Base-by-base conservation (phyloP, 2,329 filamentous ascomycete genomes). In the Colletotrichum melonis region DNA sequence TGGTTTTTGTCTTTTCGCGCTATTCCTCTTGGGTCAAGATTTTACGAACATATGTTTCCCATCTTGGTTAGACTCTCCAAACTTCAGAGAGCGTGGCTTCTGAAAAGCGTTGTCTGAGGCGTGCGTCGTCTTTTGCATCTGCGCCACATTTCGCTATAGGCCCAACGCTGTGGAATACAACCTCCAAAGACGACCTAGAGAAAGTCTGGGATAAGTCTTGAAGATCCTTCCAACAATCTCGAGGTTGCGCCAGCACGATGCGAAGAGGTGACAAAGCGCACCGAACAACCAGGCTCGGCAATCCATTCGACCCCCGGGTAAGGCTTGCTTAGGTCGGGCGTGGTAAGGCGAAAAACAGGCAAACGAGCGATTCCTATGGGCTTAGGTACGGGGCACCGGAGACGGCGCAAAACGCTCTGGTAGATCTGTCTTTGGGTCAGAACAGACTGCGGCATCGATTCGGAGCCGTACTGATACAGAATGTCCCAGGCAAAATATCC, bases 221-320 rank as follows among this genome's bases (percentile, higher is more conserved):
- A 63, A 46, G 14, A 28, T 46, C 16, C 22, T 62, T 28, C 30
- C 30, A 56, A 28, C 62, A 49, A 28, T 30, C 30, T n/a, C 42
- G 4, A 49, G 19, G 19, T 49, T 49, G 19, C 30, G 8, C 24
- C 38, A 14, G 2, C 11, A 19, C 58, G 4, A 62, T 26, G 35
- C 22, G 5, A 56, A 56, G 49, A 22, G 49, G 42, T 52, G 28
- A 65, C 14, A 49, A 26, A 65, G 16, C 14, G 46, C 26, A 56
- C 19, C 38, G n/a, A 35, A 30, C 5, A 38, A 32, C 55, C 32
- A 46, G 35, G 46, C 63, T 67, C 63, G 60, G 46, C 42, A 62
- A 56, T 26, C 63, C 60, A 62, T 63, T 63, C 30, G 46, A 67
- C 63, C 63, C 63, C 63, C 63, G 46, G 56, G 56, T 60, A 67